These are phyloP conservation scores for Penicillium glabrum DNA, from an alignment of 2,329 filamentous ascomycete species.

Conservation along the genomic window DNA sequence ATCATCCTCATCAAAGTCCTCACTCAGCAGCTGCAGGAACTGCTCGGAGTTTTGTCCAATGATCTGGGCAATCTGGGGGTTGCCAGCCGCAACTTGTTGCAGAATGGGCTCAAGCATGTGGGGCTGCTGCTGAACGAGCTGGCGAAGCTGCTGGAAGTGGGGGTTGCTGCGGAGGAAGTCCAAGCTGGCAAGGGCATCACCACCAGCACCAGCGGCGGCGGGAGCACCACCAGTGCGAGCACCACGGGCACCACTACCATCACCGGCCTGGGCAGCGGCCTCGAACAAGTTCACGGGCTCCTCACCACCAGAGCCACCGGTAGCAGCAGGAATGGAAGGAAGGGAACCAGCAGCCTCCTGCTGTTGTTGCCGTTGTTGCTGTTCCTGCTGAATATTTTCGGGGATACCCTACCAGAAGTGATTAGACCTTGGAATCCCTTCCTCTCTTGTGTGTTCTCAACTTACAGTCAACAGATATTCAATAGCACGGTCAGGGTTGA, in stretches of 20 bases:
- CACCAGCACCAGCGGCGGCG: slow-evolving; percentile 43
- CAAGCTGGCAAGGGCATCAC: slow-evolving; percentile 69
- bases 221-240: slow-evolving; percentile 34
- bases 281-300: slow-evolving; percentile 87
- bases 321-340: slow-evolving; percentile 32
- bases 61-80: slow-evolving; percentile 88
- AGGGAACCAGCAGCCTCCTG: slow-evolving; percentile 39
- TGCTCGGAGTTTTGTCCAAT: slow-evolving; percentile 91
- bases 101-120: slow-evolving; percentile 98
- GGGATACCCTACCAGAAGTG: slow-evolving; percentile 72
- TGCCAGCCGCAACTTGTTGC: slow-evolving; percentile 91
- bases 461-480: slow-evolving; percentile 80
- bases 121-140: slow-evolving; percentile 95
- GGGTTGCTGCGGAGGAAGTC: slow-evolving; percentile 94
- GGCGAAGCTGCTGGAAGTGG: slow-evolving; percentile 95
- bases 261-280: slow-evolving; percentile 74
- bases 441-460: slow-evolving; percentile 14
- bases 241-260: slow-evolving; percentile 42
- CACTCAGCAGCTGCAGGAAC: slow-evolving; percentile 85
- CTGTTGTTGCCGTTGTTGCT: slow-evolving; percentile 61
- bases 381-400: slow-evolving; percentile 73
- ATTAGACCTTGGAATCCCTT: background rate
- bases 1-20: slow-evolving; percentile 69
- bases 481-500: slow-evolving; percentile 94
- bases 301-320: slow-evolving; percentile 46